Base-by-base conservation (phyloP, 768 basidiomycete species). In the Panaeolus papilionaceus region DNA sequence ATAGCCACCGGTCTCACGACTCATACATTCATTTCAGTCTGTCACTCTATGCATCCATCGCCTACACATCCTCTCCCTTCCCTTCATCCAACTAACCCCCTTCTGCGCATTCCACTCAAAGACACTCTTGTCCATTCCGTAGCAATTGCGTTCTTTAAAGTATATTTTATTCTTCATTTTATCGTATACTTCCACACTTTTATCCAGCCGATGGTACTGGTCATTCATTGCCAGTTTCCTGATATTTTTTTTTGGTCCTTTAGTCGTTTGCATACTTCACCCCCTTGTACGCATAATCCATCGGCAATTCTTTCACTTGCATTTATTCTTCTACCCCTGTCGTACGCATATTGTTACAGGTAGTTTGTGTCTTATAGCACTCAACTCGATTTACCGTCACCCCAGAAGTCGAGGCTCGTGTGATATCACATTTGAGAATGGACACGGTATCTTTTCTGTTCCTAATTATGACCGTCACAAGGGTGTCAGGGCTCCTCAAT, bases 131-230 rank as follows among this genome's bases (percentile, higher is more conserved):
- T 47, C 65, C 62, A 51, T 68, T 67, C 73, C 73, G 75, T 75
- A 73, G 73, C 75, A 78, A 72, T 80, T 79, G 84, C 84, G 82
- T 85, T 86, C 83, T 82, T 75, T 88, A 84, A 83, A 87, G 83
- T 88, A 87, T 89, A 89, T 87, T 84, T 93, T 92, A 92, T 92
- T 92, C 85, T 87, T 91, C 89, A 90, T 82, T 84, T 91, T 90
- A 92, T 89, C 84, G 80, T 83, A 85, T 82, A 82, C 80, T 80
- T 83, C 78, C 67, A 68, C 72, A 71, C 75, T 71, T 67, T 73
- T 71, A 70, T 75, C 74, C 71, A 78, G 77, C 77, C 75, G 70
- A 72, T 75, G 74, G 73, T 66, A 73, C 73, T 79, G 79, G 73
- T 74, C 69, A 33, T 42, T 64, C 73, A 72, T 68, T 73, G 68